Evolutionary conservation across 306 rosid genomes (phyloP).

Genomic region (Lupinus albus): DNA sequence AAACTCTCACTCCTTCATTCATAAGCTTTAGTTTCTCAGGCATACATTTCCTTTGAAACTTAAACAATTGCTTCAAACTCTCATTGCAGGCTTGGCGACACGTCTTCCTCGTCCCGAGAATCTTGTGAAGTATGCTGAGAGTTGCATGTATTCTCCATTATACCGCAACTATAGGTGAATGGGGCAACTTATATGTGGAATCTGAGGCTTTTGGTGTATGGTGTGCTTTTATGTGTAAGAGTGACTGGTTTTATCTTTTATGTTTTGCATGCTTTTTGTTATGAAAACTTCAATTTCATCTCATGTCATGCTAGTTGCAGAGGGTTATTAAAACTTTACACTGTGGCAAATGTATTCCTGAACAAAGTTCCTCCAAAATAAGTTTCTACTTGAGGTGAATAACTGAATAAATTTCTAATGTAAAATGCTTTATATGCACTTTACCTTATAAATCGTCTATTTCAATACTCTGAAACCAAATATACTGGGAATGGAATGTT

Average conservation of each 20-base stretch:
- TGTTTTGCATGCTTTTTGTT: constrained; percentile 24
- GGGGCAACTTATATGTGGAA: not conserved
- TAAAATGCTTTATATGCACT: not conserved
- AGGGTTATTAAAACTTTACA: constrained; percentile 1
- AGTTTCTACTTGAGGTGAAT: no score
- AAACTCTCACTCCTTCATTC: constrained; percentile 21
- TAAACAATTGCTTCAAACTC: constrained; percentile 13
- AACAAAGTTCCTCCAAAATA: no score
- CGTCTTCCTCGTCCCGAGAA: constrained; percentile 82
- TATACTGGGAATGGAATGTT: not conserved
- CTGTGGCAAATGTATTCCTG: no score
- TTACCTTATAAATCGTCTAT: not conserved
- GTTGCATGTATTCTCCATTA: constrained; percentile 84
- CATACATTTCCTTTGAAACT: constrained; percentile 2
- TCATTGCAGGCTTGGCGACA: constrained; percentile 72
- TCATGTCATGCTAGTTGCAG: not conserved
- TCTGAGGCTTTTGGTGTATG: constrained; percentile 3
- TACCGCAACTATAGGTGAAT: constrained; percentile 73
- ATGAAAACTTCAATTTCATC: constrained; percentile 13
- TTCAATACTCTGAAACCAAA: not conserved
- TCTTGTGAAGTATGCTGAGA: constrained; percentile 82
- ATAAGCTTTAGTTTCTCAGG: not conserved
- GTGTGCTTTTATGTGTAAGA: constrained; percentile 29
- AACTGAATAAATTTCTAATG: no score
- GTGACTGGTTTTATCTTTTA: constrained; percentile 1